Evolutionary conservation across 306 rosid species (phyloP).

Genomic region (Corylus avellana): DNA sequence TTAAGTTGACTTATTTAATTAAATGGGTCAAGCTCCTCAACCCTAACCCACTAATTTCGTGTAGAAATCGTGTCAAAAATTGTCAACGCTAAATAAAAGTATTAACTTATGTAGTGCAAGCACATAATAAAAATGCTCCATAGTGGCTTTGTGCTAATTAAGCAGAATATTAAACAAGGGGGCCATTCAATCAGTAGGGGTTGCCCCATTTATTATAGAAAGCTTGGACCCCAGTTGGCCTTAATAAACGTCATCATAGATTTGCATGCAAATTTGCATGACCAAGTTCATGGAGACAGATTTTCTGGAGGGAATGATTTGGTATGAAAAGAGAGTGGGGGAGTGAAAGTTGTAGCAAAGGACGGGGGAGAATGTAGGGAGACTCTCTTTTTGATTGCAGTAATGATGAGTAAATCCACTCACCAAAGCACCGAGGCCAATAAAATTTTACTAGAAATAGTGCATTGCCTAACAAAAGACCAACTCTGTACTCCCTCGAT

Average conservation of each 20-base stretch:
- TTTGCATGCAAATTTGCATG: constrained; percentile 71
- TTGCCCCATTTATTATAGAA: constrained; percentile 6
- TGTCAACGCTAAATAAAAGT: no score
- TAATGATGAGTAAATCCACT: constrained; percentile 64
- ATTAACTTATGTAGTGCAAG: no score
- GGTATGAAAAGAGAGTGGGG: constrained; percentile 41
- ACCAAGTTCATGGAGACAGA: constrained; percentile 71
- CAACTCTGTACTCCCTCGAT: constrained; percentile 27
- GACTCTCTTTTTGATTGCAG: constrained; percentile 47
- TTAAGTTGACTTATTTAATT: no score
- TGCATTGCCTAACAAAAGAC: constrained; percentile 36
- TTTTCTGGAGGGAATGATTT: constrained; percentile 67
- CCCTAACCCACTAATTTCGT: no score
- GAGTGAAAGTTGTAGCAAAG: constrained; percentile 39
- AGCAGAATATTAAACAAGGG: no score
- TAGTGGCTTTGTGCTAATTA: no score
- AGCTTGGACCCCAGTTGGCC: constrained; percentile 17
- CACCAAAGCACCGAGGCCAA: constrained; percentile 39
- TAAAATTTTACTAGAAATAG: constrained; percentile 30
- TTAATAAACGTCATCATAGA: constrained; percentile 25
- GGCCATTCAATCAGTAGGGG: constrained; percentile 6
- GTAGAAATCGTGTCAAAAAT: no score
- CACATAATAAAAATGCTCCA: no score
- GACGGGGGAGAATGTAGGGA: constrained; percentile 32
- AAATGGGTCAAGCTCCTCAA: no score